These are phyloP conservation scores for Maudiozyma humilis DNA, from an alignment of 1,139 yeast species.

Conservation along the genomic window DNA sequence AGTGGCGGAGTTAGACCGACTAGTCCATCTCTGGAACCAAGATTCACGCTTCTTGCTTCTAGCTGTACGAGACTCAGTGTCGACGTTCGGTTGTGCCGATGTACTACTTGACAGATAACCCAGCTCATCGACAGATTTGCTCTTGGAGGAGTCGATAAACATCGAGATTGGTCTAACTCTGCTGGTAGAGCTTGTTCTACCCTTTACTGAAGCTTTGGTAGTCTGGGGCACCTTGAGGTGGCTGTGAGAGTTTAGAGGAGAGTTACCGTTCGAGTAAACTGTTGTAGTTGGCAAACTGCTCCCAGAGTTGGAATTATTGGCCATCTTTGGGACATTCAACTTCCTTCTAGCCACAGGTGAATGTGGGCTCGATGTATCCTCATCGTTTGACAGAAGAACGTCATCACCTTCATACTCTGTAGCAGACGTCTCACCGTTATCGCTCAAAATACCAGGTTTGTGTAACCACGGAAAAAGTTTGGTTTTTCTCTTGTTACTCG, in stretches of 20 bases:
- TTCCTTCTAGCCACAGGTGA: neutral
- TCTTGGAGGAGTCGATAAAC: slow-evolving; percentile 14
- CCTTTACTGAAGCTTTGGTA: slow-evolving; percentile 16
- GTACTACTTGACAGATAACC: slow-evolving; percentile 16
- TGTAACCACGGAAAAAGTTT: slow-evolving; percentile 28
- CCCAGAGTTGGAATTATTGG: neutral
- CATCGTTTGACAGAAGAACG: slow-evolving; percentile 13
- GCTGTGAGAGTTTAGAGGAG: slow-evolving; percentile 6
- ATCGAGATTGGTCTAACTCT: slow-evolving; percentile 21
- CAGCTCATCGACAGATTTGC: slow-evolving; percentile 18
- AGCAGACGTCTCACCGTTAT: slow-evolving; percentile 26
- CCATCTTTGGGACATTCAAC: neutral
- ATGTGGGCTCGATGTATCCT: slow-evolving; percentile 9
- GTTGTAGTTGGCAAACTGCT: neutral
- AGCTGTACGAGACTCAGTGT: slow-evolving; percentile 15
- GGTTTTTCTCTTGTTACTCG: slow-evolving; percentile 24
- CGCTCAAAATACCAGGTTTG: slow-evolving; percentile 27
- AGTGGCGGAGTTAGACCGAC: slow-evolving; percentile 21
- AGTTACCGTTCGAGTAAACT: neutral
- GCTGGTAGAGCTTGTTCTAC: slow-evolving; percentile 10
- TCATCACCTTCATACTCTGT: slow-evolving; percentile 29
- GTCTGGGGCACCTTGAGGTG: slow-evolving; percentile 18
- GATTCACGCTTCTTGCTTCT: slow-evolving; percentile 26
- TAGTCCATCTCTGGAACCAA: slow-evolving; percentile 29
- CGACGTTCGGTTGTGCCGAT: neutral